Evolutionary conservation across 176 grass and related monocot genomes (phyloP).

Genomic region (Puccinellia tenuiflora): DNA sequence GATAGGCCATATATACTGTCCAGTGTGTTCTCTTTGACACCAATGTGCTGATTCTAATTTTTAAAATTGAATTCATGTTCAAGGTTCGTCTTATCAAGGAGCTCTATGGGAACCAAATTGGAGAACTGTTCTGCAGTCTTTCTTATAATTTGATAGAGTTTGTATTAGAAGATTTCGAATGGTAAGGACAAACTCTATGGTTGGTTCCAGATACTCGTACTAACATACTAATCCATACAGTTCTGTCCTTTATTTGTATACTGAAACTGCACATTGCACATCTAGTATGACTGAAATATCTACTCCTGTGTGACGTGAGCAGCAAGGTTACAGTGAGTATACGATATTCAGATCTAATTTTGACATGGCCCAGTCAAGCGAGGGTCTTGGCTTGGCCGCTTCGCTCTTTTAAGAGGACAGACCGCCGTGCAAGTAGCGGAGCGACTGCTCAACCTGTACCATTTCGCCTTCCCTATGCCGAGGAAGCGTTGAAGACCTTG

Average conservation of each 20-base stretch:
- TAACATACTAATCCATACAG: not conserved
- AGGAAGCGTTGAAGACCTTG: conserved; percentile 71
- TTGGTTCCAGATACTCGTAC: not conserved
- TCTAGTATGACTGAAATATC: conserved; percentile 1
- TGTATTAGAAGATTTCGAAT: conserved; percentile 84
- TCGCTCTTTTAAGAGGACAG: conserved; percentile 55
- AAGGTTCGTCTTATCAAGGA: conserved; percentile 95
- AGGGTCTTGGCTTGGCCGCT: conserved; percentile 93
- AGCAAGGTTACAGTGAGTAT: conserved; percentile 87
- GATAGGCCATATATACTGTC: not conserved
- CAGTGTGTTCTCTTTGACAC: not conserved
- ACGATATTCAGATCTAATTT: conserved; percentile 64
- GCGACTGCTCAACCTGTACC: conserved; percentile 40
- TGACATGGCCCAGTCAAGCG: conserved; percentile 64
- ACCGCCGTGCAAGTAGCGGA: conserved; percentile 30
- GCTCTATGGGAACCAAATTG: conserved; percentile 88
- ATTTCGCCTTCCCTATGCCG: conserved; percentile 66
- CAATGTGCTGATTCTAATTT: conserved; percentile 1
- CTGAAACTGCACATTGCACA: no score
- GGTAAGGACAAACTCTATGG: conserved; percentile 41
- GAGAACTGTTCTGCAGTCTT: conserved; percentile 75
- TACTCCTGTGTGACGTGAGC: conserved; percentile 24
- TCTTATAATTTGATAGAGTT: conserved; percentile 89
- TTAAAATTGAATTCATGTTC: conserved; percentile 25
- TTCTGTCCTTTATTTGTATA: not conserved